These are phyloP conservation scores for Tirmania nivea DNA, from an alignment of 495 filamentous ascomycete species.

Conservation along the genomic window DNA sequence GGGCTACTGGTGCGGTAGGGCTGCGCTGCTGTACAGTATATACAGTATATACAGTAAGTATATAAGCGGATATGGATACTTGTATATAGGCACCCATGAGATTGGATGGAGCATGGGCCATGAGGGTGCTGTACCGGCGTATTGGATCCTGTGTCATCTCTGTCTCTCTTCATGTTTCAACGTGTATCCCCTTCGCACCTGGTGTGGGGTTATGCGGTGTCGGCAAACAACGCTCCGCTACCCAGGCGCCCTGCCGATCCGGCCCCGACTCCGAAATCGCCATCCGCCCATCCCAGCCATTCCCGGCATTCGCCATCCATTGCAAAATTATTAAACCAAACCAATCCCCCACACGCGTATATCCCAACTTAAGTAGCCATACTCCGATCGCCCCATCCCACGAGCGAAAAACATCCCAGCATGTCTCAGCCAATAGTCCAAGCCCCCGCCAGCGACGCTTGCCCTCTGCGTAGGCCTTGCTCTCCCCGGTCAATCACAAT, in stretches of 20 bases:
- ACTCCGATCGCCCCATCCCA: not conserved
- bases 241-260: not conserved
- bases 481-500: no score
- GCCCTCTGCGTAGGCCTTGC: no score
- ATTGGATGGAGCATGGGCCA: no score
- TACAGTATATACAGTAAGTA: no score
- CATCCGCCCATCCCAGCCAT: no score
- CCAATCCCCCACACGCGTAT: no score
- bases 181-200: not conserved
- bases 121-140: not conserved
- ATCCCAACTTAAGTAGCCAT: no score
- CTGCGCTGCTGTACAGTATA: no score
- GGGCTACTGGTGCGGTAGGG: no score
- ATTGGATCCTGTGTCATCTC: not conserved
- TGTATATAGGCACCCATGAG: no score
- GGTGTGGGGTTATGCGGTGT: not conserved
- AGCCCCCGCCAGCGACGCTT: not conserved
- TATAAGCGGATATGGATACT: no score
- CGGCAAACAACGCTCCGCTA: not conserved
- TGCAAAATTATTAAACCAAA: not conserved
- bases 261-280: not conserved
- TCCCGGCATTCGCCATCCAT: not conserved
- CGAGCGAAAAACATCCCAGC: conserved; percentile 5
- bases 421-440: not conserved
- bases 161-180: not conserved